Percentiles rank a stretch among this genome's conserved stretches.
phyloP scores from a whole-genome alignment of 2,329 filamentous ascomycete species.

The Fusarium anthophilum region DNA sequence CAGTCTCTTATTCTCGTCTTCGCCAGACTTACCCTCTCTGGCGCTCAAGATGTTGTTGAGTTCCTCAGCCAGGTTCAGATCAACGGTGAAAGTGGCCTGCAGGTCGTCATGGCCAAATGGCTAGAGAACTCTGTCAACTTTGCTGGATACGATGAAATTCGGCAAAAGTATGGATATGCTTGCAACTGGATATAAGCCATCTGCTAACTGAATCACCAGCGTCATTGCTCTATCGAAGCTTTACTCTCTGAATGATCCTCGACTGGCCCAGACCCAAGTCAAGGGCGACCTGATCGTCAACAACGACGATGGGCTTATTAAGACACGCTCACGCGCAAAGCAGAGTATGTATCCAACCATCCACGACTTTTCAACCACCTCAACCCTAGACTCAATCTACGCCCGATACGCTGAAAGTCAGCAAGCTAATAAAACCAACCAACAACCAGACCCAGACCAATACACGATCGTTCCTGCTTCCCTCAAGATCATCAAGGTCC shows the following conservation, averaged over 20 bases:
- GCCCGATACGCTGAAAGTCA: slow-evolving; percentile 27
- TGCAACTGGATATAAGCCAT: neutral
- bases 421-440: slow-evolving; percentile 41
- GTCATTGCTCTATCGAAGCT: slow-evolving; percentile 93
- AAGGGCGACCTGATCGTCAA: slow-evolving; percentile 91
- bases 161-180: slow-evolving; percentile 78
- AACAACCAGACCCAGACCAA: slow-evolving; percentile 77
- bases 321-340: slow-evolving; percentile 91
- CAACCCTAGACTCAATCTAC: slow-evolving; percentile 33
- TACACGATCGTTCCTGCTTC: slow-evolving; percentile 88
- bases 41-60: slow-evolving; percentile 87
- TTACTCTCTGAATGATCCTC: slow-evolving; percentile 85
- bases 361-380: slow-evolving; percentile 26
- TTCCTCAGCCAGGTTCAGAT: slow-evolving; percentile 90
- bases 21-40: slow-evolving; percentile 85
- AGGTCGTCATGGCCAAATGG: slow-evolving; percentile 94
- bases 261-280: slow-evolving; percentile 81
- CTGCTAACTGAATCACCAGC: slow-evolving; percentile 57
- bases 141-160: slow-evolving; percentile 97
- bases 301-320: slow-evolving; percentile 79
- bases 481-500: slow-evolving; percentile 95
- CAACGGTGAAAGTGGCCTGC: slow-evolving; percentile 80
- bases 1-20: slow-evolving; percentile 97
- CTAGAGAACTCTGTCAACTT: slow-evolving; percentile 97
- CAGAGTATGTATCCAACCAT: slow-evolving; percentile 66